Percentiles rank a stretch among this genome's conserved stretches.
Conservation (phyloP, 148 eudicot species). For the Tetragonia tetragonoides region DNA sequence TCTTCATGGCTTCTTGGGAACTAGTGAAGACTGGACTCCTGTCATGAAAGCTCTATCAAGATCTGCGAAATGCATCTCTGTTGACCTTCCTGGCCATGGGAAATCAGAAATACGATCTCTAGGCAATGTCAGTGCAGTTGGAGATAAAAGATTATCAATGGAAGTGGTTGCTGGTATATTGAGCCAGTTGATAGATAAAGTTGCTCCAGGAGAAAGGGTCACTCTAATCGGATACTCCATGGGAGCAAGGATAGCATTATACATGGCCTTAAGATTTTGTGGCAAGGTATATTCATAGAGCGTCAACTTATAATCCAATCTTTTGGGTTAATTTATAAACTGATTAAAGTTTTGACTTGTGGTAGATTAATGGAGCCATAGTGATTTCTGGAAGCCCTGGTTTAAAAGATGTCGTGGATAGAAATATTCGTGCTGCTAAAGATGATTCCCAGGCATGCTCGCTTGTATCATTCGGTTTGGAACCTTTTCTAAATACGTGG, state of each 20-base stretch:
- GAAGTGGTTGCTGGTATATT: slow-evolving; percentile 52
- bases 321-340: background rate
- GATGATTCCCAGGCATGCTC: slow-evolving; percentile 73
- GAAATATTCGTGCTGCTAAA: slow-evolving; percentile 62
- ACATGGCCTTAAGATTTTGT: slow-evolving; percentile 63
- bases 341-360: background rate
- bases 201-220: slow-evolving; percentile 46
- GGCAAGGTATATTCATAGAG: slow-evolving; percentile 48
- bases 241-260: slow-evolving; percentile 93
- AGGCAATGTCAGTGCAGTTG: slow-evolving; percentile 20
- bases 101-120: slow-evolving; percentile 46
- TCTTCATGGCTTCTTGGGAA: slow-evolving; percentile 96
- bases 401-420: slow-evolving; percentile 42
- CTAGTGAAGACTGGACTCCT: slow-evolving; percentile 77
- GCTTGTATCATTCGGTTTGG: slow-evolving; percentile 57
- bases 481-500: slow-evolving; percentile 62
- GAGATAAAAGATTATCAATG: slow-evolving; percentile 44
- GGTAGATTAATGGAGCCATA: slow-evolving; percentile 68
- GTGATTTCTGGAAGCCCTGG: slow-evolving; percentile 98
- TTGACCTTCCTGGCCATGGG: slow-evolving; percentile 98
- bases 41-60: slow-evolving; percentile 78
- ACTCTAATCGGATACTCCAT: slow-evolving; percentile 87
- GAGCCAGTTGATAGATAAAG: slow-evolving; percentile 41
- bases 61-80: slow-evolving; percentile 71
- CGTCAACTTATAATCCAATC: background rate